Percentiles rank a stretch among this genome's conserved stretches.
These are phyloP conservation scores for Orbilia ellipsospora DNA, from an alignment of 2,329 filamentous ascomycete genomes.

Conservation along the genomic window DNA sequence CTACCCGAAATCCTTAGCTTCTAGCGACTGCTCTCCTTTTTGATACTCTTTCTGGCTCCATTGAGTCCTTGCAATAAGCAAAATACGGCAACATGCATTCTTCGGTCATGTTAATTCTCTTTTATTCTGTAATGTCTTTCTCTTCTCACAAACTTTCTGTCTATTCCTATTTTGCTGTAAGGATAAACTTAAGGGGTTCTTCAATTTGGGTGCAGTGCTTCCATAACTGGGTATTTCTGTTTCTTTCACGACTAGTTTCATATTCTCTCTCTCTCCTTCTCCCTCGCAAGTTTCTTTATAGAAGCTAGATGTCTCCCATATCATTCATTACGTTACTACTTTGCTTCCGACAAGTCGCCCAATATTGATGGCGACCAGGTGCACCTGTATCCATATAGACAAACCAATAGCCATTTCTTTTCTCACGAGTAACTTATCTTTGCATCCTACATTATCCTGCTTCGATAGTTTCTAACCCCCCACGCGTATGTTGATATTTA, in stretches of 20 bases:
- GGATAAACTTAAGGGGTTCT: conserved; percentile 41
- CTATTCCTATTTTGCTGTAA: conserved; percentile 34
- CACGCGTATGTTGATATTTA: too few species aligned
- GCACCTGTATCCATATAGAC: not conserved
- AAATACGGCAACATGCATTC: conserved; percentile 39
- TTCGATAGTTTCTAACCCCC: too few species aligned
- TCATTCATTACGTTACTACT: not conserved
- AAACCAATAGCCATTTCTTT: too few species aligned
- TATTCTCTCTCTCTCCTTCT: too few species aligned
- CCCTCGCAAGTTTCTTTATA: not conserved
- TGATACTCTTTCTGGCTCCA: conserved; percentile 30
- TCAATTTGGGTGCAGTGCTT: conserved; percentile 15
- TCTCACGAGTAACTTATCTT: not conserved
- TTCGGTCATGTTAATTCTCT: conserved; percentile 25
- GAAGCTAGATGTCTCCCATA: conserved; percentile 30
- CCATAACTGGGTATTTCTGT: conserved; percentile 21
- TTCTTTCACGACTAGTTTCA: conserved; percentile 1
- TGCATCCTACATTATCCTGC: too few species aligned
- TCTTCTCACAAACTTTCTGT: conserved; percentile 14
- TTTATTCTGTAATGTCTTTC: conserved; percentile 21
- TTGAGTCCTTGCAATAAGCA: conserved; percentile 20
- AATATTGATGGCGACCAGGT: conserved; percentile 2
- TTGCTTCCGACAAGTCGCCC: not conserved
- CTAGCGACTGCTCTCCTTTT: conserved; percentile 40
- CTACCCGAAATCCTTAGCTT: conserved; percentile 27